A percentile compares a stretch with the other conserved stretches of the same genome.
Evolutionary conservation across 257 asterid genomes (phyloP).

Genomic region (Solanum phureja): DNA sequence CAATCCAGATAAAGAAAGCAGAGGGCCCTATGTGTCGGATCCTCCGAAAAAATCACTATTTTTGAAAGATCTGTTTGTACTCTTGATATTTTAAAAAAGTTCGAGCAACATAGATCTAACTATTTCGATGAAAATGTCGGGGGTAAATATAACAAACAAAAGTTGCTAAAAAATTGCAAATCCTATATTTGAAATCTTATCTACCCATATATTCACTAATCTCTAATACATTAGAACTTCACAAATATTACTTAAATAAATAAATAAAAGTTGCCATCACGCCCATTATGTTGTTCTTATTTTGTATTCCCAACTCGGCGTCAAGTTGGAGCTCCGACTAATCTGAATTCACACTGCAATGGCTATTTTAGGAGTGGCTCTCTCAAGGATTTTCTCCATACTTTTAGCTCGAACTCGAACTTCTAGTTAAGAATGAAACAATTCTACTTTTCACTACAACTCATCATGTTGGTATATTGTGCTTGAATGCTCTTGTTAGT

Average conservation of each 20-base stretch:
- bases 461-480: not conserved
- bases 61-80: rapidly evolving
- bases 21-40: not conserved
- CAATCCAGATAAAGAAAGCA: not conserved
- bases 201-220: not conserved
- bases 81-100: not conserved
- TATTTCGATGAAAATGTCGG: not conserved
- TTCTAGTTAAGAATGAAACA: too few relatives aligned
- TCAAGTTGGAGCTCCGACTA: not conserved
- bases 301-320: too few relatives aligned
- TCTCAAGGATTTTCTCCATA: too few relatives aligned
- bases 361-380: rapidly evolving
- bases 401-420: too few relatives aligned
- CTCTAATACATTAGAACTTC: not conserved
- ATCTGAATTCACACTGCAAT: rapidly evolving
- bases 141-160: not conserved
- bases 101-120: not conserved
- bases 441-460: not conserved
- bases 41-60: not conserved
- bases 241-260: not conserved
- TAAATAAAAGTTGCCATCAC: not conserved
- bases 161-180: not conserved
- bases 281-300: not conserved
- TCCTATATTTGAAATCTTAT: not conserved
- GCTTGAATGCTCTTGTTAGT: not conserved